These are phyloP conservation scores for Xylaria sp. DNA, from an alignment of 2,329 filamentous ascomycete genomes.

Conservation along the genomic window DNA sequence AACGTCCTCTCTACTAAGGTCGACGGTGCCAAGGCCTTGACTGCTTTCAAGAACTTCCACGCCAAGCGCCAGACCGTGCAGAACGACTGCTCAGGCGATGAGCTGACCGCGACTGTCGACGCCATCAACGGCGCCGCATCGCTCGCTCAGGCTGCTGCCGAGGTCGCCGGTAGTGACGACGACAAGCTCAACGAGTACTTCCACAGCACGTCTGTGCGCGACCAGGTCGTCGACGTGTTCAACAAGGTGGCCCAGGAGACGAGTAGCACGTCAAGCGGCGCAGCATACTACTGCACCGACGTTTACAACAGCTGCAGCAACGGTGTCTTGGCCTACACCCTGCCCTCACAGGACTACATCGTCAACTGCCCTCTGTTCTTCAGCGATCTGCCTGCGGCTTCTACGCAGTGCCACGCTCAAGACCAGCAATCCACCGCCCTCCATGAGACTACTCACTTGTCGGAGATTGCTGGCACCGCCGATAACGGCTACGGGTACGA, in stretches of 20 bases:
- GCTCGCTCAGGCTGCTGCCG: slow-evolving; percentile 58
- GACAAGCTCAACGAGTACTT: slow-evolving; percentile 74
- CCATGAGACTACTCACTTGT: slow-evolving; percentile 73
- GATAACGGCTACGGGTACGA: slow-evolving; percentile 66
- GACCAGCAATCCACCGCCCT: slow-evolving; percentile 73
- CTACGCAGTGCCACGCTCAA: slow-evolving; percentile 67
- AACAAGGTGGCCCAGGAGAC: slow-evolving; percentile 64
- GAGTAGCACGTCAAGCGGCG: slow-evolving; percentile 59
- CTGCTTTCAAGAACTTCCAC: slow-evolving; percentile 60
- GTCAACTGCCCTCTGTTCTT: slow-evolving; percentile 74
- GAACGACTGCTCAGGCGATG: slow-evolving; percentile 64
- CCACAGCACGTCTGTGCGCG: slow-evolving; percentile 56
- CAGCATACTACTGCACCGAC: slow-evolving; percentile 68
- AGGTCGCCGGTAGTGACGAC: slow-evolving; percentile 67
- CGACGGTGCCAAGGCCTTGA: slow-evolving; percentile 65
- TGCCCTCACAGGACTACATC: slow-evolving; percentile 64
- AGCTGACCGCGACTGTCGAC: slow-evolving; percentile 56
- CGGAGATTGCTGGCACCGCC: slow-evolving; percentile 65
- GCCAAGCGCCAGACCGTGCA: slow-evolving; percentile 58
- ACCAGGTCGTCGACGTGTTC: slow-evolving; percentile 57
- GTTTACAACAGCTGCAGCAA: slow-evolving; percentile 62
- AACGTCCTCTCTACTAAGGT: slow-evolving; percentile 68
- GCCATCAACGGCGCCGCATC: slow-evolving; percentile 64
- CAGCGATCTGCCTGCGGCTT: slow-evolving; percentile 60
- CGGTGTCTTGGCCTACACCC: slow-evolving; percentile 69